Conservation (phyloP, 2,329 filamentous ascomycete species). For the Calonectria pauciramosa region DNA sequence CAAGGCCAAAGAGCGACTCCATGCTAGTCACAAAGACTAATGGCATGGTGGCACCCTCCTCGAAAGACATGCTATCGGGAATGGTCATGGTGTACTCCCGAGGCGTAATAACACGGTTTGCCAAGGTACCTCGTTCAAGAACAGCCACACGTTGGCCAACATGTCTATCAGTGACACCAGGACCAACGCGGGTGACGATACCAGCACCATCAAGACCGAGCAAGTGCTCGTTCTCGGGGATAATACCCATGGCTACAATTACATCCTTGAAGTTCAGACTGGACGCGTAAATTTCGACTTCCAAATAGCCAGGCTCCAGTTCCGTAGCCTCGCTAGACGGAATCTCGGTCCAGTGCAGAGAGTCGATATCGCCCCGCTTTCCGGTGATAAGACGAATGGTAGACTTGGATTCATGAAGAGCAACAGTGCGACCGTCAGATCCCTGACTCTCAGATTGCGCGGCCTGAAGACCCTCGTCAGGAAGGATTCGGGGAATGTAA, state of each 20-base stretch:
- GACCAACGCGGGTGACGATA: conserved; percentile 45
- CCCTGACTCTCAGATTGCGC: background rate
- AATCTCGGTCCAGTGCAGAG: conserved; percentile 17
- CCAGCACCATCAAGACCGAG: conserved; percentile 47
- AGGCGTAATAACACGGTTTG: conserved; percentile 16
- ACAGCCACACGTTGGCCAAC: conserved; percentile 45
- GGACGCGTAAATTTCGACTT: conserved; percentile 43
- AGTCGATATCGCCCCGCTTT: conserved; percentile 2
- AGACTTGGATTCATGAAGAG: conserved; percentile 2
- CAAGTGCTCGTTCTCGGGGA: conserved; percentile 30
- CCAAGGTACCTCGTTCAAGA: conserved; percentile 37
- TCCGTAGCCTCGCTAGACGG: background rate
- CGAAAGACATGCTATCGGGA: conserved; percentile 51
- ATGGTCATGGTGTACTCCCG: conserved; percentile 36
- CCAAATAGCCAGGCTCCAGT: conserved; percentile 13
- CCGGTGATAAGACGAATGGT: background rate
- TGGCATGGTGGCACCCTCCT: conserved; percentile 52
- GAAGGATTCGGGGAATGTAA: conserved; percentile 16
- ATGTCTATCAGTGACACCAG: conserved; percentile 28
- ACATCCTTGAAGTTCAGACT: conserved; percentile 46
- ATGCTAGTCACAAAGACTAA: conserved; percentile 51
- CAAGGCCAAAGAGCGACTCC: conserved; percentile 29
- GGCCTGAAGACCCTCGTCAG: conserved; percentile 13
- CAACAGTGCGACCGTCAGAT: background rate
- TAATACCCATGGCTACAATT: conserved; percentile 40